These are phyloP conservation scores for Hevea brasiliensis DNA, from an alignment of 345 rosid genomes.

Conservation along the genomic window DNA sequence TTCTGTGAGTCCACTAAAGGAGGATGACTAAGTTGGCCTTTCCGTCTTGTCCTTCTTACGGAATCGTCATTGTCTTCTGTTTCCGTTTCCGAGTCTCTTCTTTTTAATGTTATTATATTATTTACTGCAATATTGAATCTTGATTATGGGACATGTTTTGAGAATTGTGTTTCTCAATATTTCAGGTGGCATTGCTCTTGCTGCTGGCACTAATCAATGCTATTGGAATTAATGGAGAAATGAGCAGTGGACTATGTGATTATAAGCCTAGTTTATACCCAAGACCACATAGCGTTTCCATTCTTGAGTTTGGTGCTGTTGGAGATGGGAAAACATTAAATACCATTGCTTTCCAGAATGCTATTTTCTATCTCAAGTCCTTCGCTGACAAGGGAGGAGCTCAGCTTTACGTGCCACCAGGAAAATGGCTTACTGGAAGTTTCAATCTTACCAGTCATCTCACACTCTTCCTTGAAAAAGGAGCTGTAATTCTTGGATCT, in stretches of 20 bases:
- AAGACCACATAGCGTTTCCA: slow-evolving; percentile 88
- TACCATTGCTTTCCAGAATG: slow-evolving; percentile 88
- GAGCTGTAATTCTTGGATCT: slow-evolving; percentile 85
- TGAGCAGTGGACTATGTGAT: slow-evolving; percentile 48
- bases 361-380: slow-evolving; percentile 89
- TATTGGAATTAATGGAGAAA: slow-evolving; percentile 36
- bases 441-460: slow-evolving; percentile 96
- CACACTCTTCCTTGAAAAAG: slow-evolving; percentile 86
- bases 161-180: not conserved
- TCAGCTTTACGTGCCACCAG: slow-evolving; percentile 86
- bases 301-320: slow-evolving; percentile 88
- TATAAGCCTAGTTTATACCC: slow-evolving; percentile 50
- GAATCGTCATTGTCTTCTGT: not conserved
- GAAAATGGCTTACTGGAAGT: slow-evolving; percentile 92
- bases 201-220: slow-evolving; percentile 32
- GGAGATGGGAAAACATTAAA: slow-evolving; percentile 83
- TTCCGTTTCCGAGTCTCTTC: not conserved
- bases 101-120: too few relatives aligned
- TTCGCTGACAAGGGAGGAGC: slow-evolving; percentile 98
- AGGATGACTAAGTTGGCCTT: slow-evolving; percentile 6
- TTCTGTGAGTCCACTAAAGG: not conserved
- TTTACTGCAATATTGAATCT: too few relatives aligned
- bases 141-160: not conserved
- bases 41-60: not conserved
- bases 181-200: slow-evolving; percentile 30